Conservation (phyloP, 2,329 filamentous ascomycete genomes). For the Scedosporium apiospermum region DNA sequence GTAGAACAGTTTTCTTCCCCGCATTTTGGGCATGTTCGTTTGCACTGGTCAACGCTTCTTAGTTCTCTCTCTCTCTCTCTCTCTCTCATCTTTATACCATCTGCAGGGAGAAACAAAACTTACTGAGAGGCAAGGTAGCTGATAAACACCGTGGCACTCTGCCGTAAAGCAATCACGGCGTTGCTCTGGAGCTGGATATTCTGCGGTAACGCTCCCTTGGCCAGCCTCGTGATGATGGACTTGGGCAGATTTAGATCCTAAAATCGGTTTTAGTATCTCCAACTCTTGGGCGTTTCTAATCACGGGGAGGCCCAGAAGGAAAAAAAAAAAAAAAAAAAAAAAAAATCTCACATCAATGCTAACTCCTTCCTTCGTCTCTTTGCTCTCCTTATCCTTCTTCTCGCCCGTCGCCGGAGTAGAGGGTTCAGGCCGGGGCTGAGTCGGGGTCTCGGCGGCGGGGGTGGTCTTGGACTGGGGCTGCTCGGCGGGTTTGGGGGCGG, state of each 20-base stretch:
- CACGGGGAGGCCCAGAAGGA: too few relatives aligned
- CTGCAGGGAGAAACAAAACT: too few relatives aligned
- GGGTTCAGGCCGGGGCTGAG: not conserved
- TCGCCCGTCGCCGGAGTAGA: conserved; percentile 10
- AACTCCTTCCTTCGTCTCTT: conserved; percentile 26
- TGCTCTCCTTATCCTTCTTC: conserved; percentile 25
- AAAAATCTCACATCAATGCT: conserved; percentile 41
- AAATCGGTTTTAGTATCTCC: not conserved
- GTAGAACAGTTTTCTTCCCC: conserved; percentile 71
- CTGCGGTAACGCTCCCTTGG: conserved; percentile 69
- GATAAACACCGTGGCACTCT: conserved; percentile 76
- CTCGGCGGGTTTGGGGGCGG: not conserved
- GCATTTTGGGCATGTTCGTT: conserved; percentile 58
- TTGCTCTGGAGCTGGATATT: conserved; percentile 81
- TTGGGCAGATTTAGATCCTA: conserved; percentile 70
- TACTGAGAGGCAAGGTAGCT: conserved; percentile 70
- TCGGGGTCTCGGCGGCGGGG: not conserved
- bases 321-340: not conserved
- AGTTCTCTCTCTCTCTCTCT: too few relatives aligned
- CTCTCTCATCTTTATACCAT: too few relatives aligned
- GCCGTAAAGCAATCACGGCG: conserved; percentile 68
- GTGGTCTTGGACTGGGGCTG: not conserved
- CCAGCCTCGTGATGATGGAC: conserved; percentile 69
- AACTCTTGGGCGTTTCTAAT: too few relatives aligned
- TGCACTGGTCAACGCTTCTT: conserved; percentile 39